Conservation (phyloP, 805 yeast genomes). For the Groenewaldozyma tartarivorans region DNA sequence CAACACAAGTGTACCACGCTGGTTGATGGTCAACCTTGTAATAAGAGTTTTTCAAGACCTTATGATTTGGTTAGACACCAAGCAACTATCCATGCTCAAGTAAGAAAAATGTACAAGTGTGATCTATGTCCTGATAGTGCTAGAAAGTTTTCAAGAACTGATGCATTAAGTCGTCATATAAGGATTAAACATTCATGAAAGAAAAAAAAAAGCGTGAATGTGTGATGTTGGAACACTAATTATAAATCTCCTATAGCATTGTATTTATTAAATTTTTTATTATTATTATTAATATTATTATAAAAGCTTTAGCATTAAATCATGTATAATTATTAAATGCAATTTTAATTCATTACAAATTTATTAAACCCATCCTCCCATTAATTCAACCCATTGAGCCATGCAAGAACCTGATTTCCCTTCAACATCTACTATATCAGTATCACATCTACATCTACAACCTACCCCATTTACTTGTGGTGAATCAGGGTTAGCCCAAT, state of each 20-base stretch:
- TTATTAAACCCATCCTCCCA: constrained; percentile 24
- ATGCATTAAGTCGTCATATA: constrained; percentile 88
- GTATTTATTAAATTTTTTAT: background rate
- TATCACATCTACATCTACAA: constrained; percentile 79
- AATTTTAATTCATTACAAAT: background rate
- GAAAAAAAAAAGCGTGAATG: no score
- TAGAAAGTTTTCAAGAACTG: constrained; percentile 86
- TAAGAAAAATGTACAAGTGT: constrained; percentile 78
- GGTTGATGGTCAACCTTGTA: constrained; percentile 52
- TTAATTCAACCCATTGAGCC: constrained; percentile 24
- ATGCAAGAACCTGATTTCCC: constrained; percentile 26
- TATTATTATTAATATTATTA: no score
- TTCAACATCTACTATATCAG: constrained; percentile 26
- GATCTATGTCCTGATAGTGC: constrained; percentile 71
- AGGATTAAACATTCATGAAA: constrained; percentile 74
- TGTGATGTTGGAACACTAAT: no score
- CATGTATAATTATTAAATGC: background rate
- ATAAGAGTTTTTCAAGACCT: constrained; percentile 81
- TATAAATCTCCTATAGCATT: no score
- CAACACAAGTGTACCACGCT: constrained; percentile 21
- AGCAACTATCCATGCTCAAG: constrained; percentile 88
- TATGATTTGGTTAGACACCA: constrained; percentile 93
- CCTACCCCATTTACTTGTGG: constrained; percentile 50
- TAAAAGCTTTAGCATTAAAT: no score
- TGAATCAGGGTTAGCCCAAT: constrained; percentile 32